These are phyloP conservation scores for Marasmius fiardii DNA, from an alignment of 1,284 basidiomycete species.

Conservation along the genomic window DNA sequence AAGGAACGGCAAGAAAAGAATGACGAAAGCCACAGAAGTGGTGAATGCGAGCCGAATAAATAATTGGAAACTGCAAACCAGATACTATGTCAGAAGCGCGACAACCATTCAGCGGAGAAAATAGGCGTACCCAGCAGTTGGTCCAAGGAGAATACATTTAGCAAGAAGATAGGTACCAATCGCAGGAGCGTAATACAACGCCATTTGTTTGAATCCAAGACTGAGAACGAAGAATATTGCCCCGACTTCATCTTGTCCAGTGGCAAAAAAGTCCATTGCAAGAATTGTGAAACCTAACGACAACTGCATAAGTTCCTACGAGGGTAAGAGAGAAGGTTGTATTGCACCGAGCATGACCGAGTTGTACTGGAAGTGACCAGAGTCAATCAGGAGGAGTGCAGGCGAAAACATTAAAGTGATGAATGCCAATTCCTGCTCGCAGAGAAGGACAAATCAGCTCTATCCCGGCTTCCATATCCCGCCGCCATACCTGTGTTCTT, in stretches of 20 bases:
- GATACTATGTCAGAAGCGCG: slow-evolving; percentile 13
- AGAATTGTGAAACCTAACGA: slow-evolving; percentile 65
- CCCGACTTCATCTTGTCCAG: slow-evolving; percentile 68
- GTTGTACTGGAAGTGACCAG: slow-evolving; percentile 94
- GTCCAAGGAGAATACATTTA: slow-evolving; percentile 76
- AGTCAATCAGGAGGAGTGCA: slow-evolving; percentile 80
- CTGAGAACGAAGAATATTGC: slow-evolving; percentile 82
- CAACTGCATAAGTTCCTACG: slow-evolving; percentile 1
- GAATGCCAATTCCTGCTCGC: slow-evolving; percentile 61
- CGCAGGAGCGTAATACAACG: slow-evolving; percentile 90
- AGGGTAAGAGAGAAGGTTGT: background rate
- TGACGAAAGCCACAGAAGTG: slow-evolving; percentile 56
- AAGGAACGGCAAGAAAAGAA: slow-evolving; percentile 78
- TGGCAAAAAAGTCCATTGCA: slow-evolving; percentile 67
- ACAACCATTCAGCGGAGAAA: background rate
- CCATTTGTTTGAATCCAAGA: slow-evolving; percentile 94
- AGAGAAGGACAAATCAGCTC: background rate
- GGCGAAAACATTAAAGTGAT: slow-evolving; percentile 82
- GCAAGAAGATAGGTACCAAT: slow-evolving; percentile 82
- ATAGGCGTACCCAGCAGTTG: slow-evolving; percentile 56
- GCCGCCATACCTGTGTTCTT: slow-evolving; percentile 59
- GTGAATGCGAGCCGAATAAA: slow-evolving; percentile 68
- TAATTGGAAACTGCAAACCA: slow-evolving; percentile 44
- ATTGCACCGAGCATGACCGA: slow-evolving; percentile 80
- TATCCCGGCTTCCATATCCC: background rate